phyloP scores from a whole-genome alignment of 345 rosid genomes.

The Pelargonium nanum region DNA sequence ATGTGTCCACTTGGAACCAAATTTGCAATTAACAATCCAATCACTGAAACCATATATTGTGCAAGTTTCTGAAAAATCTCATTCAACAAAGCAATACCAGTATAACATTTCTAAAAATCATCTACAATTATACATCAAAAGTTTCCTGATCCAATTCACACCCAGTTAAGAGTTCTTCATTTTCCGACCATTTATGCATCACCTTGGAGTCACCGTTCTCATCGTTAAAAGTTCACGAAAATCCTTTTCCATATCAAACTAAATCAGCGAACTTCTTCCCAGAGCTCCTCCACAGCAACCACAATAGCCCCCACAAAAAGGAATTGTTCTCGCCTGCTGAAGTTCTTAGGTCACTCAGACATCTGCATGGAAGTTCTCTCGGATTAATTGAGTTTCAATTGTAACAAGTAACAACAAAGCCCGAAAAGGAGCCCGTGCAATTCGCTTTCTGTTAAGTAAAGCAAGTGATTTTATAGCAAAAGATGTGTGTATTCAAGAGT shows the following conservation, averaged over 20 bases:
- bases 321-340: constrained; percentile 5
- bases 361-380: constrained; percentile 23
- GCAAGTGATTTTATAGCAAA: too few species aligned
- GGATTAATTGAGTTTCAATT: constrained; percentile 5
- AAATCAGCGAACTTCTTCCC: background rate
- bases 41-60: too few species aligned
- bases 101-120: constrained; percentile 7
- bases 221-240: background rate
- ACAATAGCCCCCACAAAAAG: background rate
- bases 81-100: constrained; percentile 1
- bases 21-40: too few species aligned
- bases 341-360: constrained; percentile 18
- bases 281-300: constrained; percentile 11
- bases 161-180: constrained; percentile 11
- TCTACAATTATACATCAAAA: constrained; percentile 18
- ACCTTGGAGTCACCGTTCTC: background rate
- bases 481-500: too few species aligned
- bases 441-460: too few species aligned
- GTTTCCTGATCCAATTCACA: constrained; percentile 14
- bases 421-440: background rate
- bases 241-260: background rate
- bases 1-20: too few species aligned
- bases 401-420: background rate
- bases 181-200: background rate
- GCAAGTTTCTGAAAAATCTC: too few species aligned